phyloP scores from a whole-genome alignment of 495 filamentous ascomycete species.

The Schizothecium vesticola region DNA sequence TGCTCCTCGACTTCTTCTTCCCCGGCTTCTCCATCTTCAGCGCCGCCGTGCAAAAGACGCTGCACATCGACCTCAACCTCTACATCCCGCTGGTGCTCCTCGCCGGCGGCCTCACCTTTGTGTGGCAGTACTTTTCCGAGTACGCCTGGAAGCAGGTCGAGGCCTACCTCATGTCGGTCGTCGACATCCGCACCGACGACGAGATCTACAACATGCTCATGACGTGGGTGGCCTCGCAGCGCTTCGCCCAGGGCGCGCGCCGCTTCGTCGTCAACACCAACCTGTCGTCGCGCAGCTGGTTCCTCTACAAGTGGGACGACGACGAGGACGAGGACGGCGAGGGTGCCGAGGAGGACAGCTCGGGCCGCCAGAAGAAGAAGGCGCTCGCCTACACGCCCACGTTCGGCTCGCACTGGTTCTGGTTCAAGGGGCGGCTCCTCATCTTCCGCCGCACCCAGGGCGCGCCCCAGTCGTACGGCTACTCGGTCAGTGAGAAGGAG shows the following conservation, averaged over 20 bases:
- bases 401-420: constrained; percentile 61
- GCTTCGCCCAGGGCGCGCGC: constrained; percentile 50
- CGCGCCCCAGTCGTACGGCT: constrained; percentile 24
- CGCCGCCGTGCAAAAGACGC: constrained; percentile 50
- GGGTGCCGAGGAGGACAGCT: constrained; percentile 25
- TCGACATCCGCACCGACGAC: constrained; percentile 61
- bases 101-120: constrained; percentile 44
- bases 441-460: constrained; percentile 48
- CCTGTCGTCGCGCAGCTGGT: constrained; percentile 45
- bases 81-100: constrained; percentile 60
- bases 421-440: constrained; percentile 53
- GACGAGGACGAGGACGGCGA: constrained; percentile 46
- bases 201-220: constrained; percentile 66
- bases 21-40: constrained; percentile 67
- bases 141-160: constrained; percentile 42
- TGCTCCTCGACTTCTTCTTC: constrained; percentile 67
- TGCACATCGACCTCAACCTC: constrained; percentile 65
- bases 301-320: constrained; percentile 38
- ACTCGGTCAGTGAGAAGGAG: constrained; percentile 43
- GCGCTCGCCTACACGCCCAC: constrained; percentile 58
- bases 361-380: constrained; percentile 48
- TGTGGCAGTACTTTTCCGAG: constrained; percentile 44
- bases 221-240: constrained; percentile 61
- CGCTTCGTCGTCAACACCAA: constrained; percentile 60
- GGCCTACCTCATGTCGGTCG: constrained; percentile 50